Conservation (phyloP, 495 filamentous ascomycete species). For the Neurospora sp. region DNA sequence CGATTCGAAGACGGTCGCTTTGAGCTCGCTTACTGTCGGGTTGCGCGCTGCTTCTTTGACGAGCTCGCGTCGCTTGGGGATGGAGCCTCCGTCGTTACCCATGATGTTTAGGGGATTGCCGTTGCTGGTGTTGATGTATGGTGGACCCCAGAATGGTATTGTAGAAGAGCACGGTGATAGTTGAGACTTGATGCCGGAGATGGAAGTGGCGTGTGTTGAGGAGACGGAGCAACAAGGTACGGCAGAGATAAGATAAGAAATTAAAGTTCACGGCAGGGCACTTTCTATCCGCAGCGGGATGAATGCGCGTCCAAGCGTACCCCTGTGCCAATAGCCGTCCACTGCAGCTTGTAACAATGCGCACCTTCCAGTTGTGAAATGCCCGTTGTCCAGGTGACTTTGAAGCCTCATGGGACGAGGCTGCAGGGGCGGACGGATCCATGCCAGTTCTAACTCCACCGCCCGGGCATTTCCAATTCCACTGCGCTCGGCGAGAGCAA, state of each 20-base stretch:
- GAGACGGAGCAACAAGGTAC: not conserved
- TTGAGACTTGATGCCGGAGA: not conserved
- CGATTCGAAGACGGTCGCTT: slow-evolving; percentile 74
- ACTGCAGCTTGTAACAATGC: not conserved
- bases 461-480: not conserved
- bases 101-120: slow-evolving; percentile 33
- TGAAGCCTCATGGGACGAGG: not conserved
- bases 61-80: slow-evolving; percentile 89
- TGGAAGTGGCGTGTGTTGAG: not conserved
- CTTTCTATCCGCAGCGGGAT: not conserved
- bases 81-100: slow-evolving; percentile 90
- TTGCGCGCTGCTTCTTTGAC: slow-evolving; percentile 77
- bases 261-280: not conserved
- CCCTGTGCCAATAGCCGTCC: not conserved
- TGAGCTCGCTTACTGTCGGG: slow-evolving; percentile 79
- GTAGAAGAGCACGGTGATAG: too few species aligned
- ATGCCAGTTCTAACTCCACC: not conserved
- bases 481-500: not conserved
- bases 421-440: not conserved
- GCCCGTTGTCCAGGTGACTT: not conserved
- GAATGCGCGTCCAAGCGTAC: not conserved
- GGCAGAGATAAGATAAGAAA: not conserved
- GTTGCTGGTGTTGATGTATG: not conserved
- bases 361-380: not conserved
- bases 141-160: too few species aligned